A percentile compares a stretch with the other conserved stretches of the same genome.
phyloP scores from a whole-genome alignment of 805 yeast genomes.

The Ogataea nakhonphanomensis region DNA sequence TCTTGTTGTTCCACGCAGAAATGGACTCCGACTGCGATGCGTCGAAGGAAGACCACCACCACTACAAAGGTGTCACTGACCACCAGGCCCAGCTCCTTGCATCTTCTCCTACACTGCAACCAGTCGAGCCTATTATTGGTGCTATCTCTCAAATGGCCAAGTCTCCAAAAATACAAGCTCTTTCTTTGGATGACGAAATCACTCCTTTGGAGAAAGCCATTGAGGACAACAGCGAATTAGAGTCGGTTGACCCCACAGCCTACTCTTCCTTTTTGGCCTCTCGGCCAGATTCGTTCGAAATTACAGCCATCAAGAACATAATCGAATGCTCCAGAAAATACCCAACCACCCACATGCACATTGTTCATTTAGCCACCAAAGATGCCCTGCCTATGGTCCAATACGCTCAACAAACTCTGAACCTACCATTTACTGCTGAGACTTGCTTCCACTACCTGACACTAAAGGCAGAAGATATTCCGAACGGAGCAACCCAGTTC shows the following conservation, averaged over 20 bases:
- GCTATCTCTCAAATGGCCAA: conserved; percentile 39
- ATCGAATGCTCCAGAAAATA: conserved; percentile 55
- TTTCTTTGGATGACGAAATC: conserved; percentile 20
- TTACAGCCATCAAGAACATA: conserved; percentile 74
- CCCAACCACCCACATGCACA: conserved; percentile 71
- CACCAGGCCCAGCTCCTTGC: conserved; percentile 53
- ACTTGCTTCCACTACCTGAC: conserved; percentile 93
- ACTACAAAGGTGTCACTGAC: conserved; percentile 40
- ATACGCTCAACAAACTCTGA: conserved; percentile 52
- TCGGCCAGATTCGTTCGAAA: conserved; percentile 85
- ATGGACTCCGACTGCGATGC: conserved; percentile 40
- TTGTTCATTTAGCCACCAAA: conserved; percentile 86
- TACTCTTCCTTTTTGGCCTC: conserved; percentile 76
- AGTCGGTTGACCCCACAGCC: conserved; percentile 52
- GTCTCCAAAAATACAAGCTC: conserved; percentile 21
- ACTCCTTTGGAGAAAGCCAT: conserved; percentile 26
- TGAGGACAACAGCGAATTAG: conserved; percentile 29
- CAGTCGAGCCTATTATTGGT: conserved; percentile 59
- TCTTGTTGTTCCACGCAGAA: conserved; percentile 92
- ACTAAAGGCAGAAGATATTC: conserved; percentile 71
- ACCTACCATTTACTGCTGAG: conserved; percentile 74
- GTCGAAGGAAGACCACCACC: conserved; percentile 35
- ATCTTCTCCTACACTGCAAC: conserved; percentile 50
- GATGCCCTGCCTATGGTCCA: conserved; percentile 73
- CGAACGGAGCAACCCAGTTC: conserved; percentile 74